phyloP scores from a whole-genome alignment of 306 rosid species.

The Cucurbita argyrosperma region DNA sequence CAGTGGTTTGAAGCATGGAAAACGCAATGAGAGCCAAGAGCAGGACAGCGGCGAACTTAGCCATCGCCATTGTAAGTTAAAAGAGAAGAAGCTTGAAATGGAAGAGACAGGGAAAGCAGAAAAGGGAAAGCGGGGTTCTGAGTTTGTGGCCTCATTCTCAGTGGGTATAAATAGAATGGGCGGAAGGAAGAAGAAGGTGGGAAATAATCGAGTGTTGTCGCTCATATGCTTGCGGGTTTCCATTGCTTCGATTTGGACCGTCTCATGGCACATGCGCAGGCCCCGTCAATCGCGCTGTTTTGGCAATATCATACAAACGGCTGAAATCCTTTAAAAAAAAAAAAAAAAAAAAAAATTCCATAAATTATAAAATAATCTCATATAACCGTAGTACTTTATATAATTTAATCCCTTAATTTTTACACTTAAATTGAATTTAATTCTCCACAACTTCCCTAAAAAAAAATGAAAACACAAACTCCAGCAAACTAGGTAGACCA shows the following conservation, averaged over 20 bases:
- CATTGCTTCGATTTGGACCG: background rate
- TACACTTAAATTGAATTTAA: no score
- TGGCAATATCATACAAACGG: background rate
- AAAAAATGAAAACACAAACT: no score
- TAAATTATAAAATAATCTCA: no score
- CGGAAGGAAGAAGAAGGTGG: background rate
- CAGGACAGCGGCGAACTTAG: slow-evolving; percentile 29
- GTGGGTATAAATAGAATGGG: slow-evolving; percentile 30
- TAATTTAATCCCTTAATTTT: no score
- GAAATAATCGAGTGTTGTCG: slow-evolving; percentile 9
- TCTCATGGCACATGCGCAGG: slow-evolving; percentile 13
- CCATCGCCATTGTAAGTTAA: slow-evolving; percentile 29
- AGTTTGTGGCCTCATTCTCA: background rate
- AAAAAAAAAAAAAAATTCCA: no score
- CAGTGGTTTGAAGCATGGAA: slow-evolving; percentile 59
- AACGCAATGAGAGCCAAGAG: slow-evolving; percentile 44
- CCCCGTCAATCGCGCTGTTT: background rate
- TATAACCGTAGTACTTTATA: no score
- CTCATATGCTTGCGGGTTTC: background rate
- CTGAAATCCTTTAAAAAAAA: background rate
- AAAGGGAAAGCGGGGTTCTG: slow-evolving; percentile 1
- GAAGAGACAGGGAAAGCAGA: background rate
- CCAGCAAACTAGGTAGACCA: no score
- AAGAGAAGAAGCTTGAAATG: background rate
- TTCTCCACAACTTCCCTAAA: no score